These are phyloP conservation scores for Aquilaria agallochum DNA, from an alignment of 441 rosid genomes.

Conservation along the genomic window DNA sequence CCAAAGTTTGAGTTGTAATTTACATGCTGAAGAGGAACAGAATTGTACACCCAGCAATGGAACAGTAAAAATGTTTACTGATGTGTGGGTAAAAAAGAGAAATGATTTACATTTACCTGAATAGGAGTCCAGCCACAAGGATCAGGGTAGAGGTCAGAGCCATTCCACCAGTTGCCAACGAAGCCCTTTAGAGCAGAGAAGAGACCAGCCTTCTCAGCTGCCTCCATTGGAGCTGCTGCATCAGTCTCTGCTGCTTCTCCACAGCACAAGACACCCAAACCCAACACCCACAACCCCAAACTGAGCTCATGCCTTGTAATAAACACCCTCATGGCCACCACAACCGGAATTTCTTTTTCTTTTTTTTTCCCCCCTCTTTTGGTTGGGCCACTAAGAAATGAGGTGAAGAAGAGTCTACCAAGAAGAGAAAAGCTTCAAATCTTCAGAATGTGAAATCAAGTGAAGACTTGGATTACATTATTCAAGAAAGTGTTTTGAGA, in stretches of 20 bases:
- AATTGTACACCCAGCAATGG: constrained; percentile 12
- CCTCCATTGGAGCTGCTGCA: constrained; percentile 74
- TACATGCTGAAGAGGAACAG: neutral
- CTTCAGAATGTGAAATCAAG: too few relatives aligned
- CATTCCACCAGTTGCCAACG: constrained; percentile 88
- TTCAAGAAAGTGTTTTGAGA: neutral
- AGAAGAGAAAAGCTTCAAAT: too few relatives aligned
- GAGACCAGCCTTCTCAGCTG: constrained; percentile 60
- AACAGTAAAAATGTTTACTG: constrained; percentile 12
- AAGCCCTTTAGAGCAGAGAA: constrained; percentile 81
- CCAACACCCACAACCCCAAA: constrained; percentile 30
- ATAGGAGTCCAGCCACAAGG: constrained; percentile 99
- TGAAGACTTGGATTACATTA: too few relatives aligned
- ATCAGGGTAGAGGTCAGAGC: constrained; percentile 86
- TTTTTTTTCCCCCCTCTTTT: too few relatives aligned
- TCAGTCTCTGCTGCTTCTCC: constrained; percentile 39
- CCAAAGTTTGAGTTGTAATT: too few relatives aligned
- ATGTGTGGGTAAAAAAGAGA: neutral
- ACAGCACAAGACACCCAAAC: constrained; percentile 32
- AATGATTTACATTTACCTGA: constrained; percentile 40
- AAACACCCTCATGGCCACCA: constrained; percentile 21
- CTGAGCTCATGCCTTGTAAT: constrained; percentile 14
- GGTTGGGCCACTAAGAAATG: too few relatives aligned
- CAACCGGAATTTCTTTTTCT: too few relatives aligned
- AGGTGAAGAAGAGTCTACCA: too few relatives aligned